These are phyloP conservation scores for Hirschioporus abietinus DNA, from an alignment of 768 basidiomycete species.

Conservation along the genomic window DNA sequence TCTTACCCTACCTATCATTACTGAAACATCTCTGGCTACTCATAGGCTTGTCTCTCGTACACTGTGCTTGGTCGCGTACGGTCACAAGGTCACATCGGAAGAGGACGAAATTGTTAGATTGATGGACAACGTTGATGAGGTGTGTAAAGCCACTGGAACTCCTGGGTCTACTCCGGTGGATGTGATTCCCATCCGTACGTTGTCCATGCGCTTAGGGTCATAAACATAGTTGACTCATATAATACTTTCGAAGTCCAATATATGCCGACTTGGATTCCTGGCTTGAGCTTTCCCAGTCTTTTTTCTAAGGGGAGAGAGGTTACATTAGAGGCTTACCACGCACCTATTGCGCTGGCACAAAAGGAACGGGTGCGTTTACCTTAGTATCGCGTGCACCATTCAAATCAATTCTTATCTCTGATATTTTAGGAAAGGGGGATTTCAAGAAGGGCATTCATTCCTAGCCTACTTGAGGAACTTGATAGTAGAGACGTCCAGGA, in stretches of 20 bases:
- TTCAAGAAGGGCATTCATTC: neutral
- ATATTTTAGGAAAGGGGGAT: neutral
- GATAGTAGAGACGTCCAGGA: neutral
- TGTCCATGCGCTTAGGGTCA: no score
- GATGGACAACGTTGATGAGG: conserved; percentile 23
- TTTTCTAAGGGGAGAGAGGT: neutral
- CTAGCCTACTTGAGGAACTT: neutral
- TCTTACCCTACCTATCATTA: neutral
- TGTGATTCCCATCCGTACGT: conserved; percentile 18
- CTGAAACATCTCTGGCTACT: neutral
- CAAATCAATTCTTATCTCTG: neutral
- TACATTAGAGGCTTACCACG: neutral
- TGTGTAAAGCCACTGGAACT: conserved; percentile 11
- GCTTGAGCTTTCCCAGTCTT: neutral
- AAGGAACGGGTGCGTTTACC: neutral
- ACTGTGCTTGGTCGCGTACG: conserved; percentile 38
- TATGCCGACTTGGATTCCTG: neutral
- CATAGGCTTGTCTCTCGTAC: conserved; percentile 21
- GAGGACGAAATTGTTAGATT: conserved; percentile 37
- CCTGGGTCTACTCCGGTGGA: conserved; percentile 20
- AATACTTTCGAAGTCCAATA: neutral
- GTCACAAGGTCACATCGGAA: conserved; percentile 40
- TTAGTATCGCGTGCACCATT: neutral
- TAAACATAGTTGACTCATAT: no score
- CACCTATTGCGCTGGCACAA: neutral